A percentile compares a stretch with the other conserved stretches of the same genome.
phyloP scores from a whole-genome alignment of 2,329 filamentous ascomycete species.

The Pseudopithomyces maydicus region DNA sequence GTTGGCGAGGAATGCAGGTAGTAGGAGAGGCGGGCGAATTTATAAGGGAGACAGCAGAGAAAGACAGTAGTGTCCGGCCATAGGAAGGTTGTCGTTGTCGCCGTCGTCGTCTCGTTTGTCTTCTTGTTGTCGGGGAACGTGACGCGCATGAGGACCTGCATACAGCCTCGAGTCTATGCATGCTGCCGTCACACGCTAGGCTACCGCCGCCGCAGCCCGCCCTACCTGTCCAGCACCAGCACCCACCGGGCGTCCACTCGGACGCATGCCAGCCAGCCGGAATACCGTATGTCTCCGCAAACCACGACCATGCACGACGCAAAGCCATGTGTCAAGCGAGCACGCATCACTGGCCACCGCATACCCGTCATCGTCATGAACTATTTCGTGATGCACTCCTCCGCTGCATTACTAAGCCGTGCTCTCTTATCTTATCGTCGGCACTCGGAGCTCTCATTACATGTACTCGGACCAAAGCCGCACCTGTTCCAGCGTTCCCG shows the following conservation, averaged over 20 bases:
- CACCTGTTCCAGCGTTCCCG: not conserved
- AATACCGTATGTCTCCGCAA: not conserved
- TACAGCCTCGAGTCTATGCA: not conserved
- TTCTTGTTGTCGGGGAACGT: too few species aligned
- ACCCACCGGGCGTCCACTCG: too few species aligned
- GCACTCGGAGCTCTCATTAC: not conserved
- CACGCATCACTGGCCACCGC: not conserved
- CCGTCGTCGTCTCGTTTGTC: too few species aligned
- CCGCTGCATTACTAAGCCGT: not conserved
- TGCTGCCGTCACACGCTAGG: not conserved
- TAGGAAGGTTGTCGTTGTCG: not conserved
- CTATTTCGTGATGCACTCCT: conserved; percentile 25
- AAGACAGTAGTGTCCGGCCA: not conserved
- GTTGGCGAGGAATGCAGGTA: conserved; percentile 17
- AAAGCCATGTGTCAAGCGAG: not conserved
- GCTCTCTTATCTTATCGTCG: conserved; percentile 25
- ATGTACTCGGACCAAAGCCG: conserved; percentile 9
- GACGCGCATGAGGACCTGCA: too few species aligned
- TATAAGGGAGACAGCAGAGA: not conserved
- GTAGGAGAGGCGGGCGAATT: not conserved
- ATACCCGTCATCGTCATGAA: conserved; percentile 23
- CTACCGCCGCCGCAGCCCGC: too few species aligned
- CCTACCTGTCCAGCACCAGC: too few species aligned
- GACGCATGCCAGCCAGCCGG: not conserved
- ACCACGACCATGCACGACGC: not conserved